phyloP scores from a whole-genome alignment of 345 rosid genomes.

The Psidium guajava region DNA sequence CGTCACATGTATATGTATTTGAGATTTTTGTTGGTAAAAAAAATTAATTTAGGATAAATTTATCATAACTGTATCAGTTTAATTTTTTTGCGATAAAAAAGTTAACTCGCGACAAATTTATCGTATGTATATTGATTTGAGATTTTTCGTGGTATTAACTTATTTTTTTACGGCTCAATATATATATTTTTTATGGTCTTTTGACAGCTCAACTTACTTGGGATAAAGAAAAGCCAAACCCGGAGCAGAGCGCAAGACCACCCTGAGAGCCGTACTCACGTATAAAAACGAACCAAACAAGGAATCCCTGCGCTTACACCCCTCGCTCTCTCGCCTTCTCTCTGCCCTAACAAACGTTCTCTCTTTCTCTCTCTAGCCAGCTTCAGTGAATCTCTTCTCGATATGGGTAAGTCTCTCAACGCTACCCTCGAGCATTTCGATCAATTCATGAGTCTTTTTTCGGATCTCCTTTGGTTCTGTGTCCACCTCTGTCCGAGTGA shows the following conservation, averaged over 20 bases:
- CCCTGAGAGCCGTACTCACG: background rate
- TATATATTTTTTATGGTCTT: background rate
- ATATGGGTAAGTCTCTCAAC: background rate
- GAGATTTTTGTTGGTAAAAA: too few relatives aligned
- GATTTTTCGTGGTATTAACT: too few relatives aligned
- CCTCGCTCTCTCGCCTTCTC: background rate
- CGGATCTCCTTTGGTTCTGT: background rate
- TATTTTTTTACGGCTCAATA: background rate
- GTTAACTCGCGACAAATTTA: too few relatives aligned
- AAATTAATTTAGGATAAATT: too few relatives aligned
- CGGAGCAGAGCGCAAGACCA: background rate
- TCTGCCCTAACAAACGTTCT: background rate
- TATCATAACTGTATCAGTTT: too few relatives aligned
- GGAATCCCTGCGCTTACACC: background rate
- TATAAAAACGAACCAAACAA: background rate
- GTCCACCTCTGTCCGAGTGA: background rate
- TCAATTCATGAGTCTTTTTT: background rate
- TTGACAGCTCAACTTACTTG: background rate
- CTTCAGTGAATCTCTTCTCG: background rate
- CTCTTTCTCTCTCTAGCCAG: background rate
- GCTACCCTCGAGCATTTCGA: background rate
- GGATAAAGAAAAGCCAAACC: background rate
- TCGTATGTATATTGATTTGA: too few relatives aligned
- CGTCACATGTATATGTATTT: too few relatives aligned
- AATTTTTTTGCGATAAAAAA: too few relatives aligned